phyloP scores from a whole-genome alignment of 371 early-diverging fungal genomes.

The Choanephora cucurbitarum region DNA sequence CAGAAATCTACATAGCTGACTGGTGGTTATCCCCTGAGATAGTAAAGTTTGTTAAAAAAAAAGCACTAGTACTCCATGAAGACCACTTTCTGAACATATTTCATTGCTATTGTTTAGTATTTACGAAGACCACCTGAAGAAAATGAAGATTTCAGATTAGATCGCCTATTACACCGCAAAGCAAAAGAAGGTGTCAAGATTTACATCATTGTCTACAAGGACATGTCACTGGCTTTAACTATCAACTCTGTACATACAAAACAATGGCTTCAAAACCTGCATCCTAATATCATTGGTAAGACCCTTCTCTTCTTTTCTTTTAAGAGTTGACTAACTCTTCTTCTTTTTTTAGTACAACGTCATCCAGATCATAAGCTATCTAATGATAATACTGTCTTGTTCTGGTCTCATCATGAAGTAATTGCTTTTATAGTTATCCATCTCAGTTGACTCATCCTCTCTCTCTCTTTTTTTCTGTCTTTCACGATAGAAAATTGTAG shows the following conservation, averaged over 20 bases:
- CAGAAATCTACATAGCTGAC: slow-evolving; percentile 83
- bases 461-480: too few relatives aligned
- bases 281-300: slow-evolving; percentile 76
- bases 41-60: slow-evolving; percentile 32
- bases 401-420: slow-evolving; percentile 81
- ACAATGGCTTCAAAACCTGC: slow-evolving; percentile 72
- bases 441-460: too few relatives aligned
- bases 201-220: slow-evolving; percentile 90
- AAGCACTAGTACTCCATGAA: not conserved
- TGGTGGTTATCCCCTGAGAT: slow-evolving; percentile 93
- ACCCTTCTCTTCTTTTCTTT: too few relatives aligned
- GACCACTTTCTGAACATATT: too few relatives aligned
- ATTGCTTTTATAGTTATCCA: too few relatives aligned
- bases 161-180: slow-evolving; percentile 78
- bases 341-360: slow-evolving; percentile 62
- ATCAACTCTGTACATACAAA: slow-evolving; percentile 85
- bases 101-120: slow-evolving; percentile 47
- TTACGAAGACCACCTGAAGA: slow-evolving; percentile 76
- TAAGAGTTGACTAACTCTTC: slow-evolving; percentile 1
- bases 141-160: slow-evolving; percentile 80
- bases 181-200: slow-evolving; percentile 90
- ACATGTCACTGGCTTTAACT: slow-evolving; percentile 79
- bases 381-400: slow-evolving; percentile 65
- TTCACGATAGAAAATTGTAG: slow-evolving; percentile 85
- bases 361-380: slow-evolving; percentile 79